phyloP scores from a whole-genome alignment of 352 stramenopile genomes.

The Pythium dissotocum region DNA sequence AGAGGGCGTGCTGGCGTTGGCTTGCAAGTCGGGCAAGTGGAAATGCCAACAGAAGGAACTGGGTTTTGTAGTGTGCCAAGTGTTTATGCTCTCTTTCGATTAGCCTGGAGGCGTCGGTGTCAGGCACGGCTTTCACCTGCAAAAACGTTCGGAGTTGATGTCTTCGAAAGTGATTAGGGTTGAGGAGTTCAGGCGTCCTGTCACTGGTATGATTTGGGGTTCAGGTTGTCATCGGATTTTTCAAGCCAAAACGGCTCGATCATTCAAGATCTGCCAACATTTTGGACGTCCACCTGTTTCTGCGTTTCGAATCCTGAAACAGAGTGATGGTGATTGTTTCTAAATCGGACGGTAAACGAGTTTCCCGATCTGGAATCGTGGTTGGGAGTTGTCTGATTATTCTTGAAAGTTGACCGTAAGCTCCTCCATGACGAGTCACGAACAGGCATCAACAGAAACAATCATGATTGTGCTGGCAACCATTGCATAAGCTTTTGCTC shows the following conservation, averaged over 20 bases:
- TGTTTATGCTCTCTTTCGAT: constrained; percentile 18
- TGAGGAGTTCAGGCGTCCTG: neutral
- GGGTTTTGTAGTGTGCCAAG: neutral
- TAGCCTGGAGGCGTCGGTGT: constrained; percentile 1
- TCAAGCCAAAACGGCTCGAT: too few relatives aligned
- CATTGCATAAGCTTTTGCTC: too few relatives aligned
- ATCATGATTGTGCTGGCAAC: neutral
- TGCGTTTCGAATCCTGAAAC: neutral
- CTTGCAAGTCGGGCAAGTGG: neutral
- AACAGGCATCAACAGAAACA: neutral
- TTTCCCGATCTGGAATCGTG: neutral
- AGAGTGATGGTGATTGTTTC: constrained; percentile 1
- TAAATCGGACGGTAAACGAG: neutral
- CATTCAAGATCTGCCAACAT: neutral
- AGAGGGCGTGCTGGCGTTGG: neutral
- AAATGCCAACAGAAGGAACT: neutral
- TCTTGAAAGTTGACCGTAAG: neutral
- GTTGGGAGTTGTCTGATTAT: neutral
- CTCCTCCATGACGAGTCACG: neutral
- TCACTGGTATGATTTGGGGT: neutral
- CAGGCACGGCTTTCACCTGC: neutral
- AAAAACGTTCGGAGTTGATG: constrained; percentile 17
- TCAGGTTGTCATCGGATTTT: neutral
- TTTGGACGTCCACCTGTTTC: neutral
- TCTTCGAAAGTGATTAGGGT: constrained; percentile 2